phyloP scores from a whole-genome alignment of 352 stramenopile species.

The Globisporangium acanthophoron region DNA sequence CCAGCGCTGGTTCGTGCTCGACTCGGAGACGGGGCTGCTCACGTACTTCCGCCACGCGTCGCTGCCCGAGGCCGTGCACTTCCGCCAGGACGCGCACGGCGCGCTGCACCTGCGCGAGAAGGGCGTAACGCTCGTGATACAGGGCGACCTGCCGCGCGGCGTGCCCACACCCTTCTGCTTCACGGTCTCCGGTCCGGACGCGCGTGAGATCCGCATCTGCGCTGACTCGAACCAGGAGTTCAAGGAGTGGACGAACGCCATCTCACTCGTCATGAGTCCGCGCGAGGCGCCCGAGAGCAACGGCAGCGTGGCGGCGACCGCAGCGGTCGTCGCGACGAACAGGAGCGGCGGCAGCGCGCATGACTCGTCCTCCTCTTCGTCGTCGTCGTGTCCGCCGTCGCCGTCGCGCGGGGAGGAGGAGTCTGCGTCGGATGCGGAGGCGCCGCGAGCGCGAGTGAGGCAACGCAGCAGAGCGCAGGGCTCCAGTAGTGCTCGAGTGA shows the following conservation, averaged over 20 bases:
- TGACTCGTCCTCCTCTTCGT: constrained; percentile 10
- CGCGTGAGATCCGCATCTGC: constrained; percentile 47
- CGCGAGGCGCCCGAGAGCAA: constrained; percentile 6
- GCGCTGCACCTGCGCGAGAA: constrained; percentile 38
- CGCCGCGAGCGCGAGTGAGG: no score
- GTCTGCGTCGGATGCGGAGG: not conserved
- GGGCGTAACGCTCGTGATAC: constrained; percentile 58
- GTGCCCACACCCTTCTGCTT: constrained; percentile 84
- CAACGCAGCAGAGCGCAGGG: not conserved
- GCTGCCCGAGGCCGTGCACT: constrained; percentile 38
- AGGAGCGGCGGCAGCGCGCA: not conserved
- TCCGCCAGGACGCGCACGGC: constrained; percentile 57
- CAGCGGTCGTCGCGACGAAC: not conserved
- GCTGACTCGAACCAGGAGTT: constrained; percentile 70
- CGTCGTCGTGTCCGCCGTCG: constrained; percentile 11
- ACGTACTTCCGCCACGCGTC: constrained; percentile 74
- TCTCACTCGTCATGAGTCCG: constrained; percentile 62
- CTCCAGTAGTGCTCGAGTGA: not conserved
- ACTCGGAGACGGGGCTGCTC: constrained; percentile 51
- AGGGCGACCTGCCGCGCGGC: constrained; percentile 55
- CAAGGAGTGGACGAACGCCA: constrained; percentile 65
- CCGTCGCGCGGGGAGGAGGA: constrained; percentile 8
- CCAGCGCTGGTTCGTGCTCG: constrained; percentile 77
- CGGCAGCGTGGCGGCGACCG: not conserved
- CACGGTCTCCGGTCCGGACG: constrained; percentile 34